phyloP scores from a whole-genome alignment of 257 asterid genomes.

The Fraxinus anomala region DNA sequence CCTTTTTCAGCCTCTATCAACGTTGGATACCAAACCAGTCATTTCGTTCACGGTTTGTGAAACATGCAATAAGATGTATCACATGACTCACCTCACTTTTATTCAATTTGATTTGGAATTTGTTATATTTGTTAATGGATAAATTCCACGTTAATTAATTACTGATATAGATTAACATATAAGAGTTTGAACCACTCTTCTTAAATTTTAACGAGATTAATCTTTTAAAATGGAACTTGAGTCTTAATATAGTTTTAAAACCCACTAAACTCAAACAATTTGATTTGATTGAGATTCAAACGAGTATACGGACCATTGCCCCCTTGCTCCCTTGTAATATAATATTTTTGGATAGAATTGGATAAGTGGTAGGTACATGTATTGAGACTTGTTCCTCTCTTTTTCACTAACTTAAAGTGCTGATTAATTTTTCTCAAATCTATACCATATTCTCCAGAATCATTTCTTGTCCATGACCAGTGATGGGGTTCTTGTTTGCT shows the following conservation, averaged over 20 bases:
- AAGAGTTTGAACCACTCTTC: no score
- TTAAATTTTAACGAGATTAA: no score
- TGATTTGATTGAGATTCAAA: no score
- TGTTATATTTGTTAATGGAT: neutral
- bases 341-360: conserved; percentile 23
- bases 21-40: conserved; percentile 21
- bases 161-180: no score
- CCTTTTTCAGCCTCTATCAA: conserved; percentile 15
- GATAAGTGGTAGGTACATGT: conserved; percentile 23
- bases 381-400: conserved; percentile 14
- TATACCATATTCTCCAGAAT: conserved; percentile 21
- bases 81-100: conserved; percentile 38
- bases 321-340: neutral
- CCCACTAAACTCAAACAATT: no score
- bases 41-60: conserved; percentile 50
- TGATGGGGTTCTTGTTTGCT: neutral
- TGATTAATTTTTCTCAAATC: conserved; percentile 5
- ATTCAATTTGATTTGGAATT: neutral
- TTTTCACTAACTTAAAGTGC: conserved; percentile 1
- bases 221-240: no score
- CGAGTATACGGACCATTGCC: no score
- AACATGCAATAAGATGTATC: conserved; percentile 33
- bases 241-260: neutral
- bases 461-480: conserved; percentile 8
- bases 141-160: no score